Percentiles rank a stretch among this genome's conserved stretches.
phyloP scores from a whole-genome alignment of 1,284 basidiomycete genomes.

The Golubevia sp. region DNA sequence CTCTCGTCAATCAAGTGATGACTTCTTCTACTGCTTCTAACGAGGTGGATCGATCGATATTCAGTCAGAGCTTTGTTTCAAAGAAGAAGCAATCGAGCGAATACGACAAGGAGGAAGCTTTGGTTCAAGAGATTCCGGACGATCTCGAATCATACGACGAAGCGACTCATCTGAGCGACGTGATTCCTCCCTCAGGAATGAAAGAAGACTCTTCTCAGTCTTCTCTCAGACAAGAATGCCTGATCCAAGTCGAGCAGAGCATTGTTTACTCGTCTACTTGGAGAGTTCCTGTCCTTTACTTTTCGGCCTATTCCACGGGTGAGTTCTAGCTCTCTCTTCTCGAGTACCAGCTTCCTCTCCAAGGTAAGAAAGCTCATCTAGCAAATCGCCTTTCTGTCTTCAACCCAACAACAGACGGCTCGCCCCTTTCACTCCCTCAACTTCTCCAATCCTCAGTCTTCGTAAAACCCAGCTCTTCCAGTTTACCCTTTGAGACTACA shows the following conservation, averaged over 20 bases:
- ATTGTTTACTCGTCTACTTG: constrained; percentile 8
- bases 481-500: constrained; percentile 1
- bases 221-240: too few species aligned
- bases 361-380: neutral
- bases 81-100: neutral
- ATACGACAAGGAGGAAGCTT: neutral
- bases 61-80: neutral
- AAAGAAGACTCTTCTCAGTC: neutral
- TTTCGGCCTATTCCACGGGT: constrained; percentile 4
- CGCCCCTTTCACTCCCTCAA: constrained; percentile 3
- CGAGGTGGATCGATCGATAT: neutral
- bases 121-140: constrained; percentile 3
- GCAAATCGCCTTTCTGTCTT: too few species aligned
- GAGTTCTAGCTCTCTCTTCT: neutral
- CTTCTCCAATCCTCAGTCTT: constrained; percentile 6
- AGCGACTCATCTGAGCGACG: neutral
- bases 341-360: neutral
- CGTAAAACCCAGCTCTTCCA: constrained; percentile 3
- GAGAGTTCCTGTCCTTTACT: constrained; percentile 9
- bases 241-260: constrained; percentile 3
- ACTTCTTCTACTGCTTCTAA: neutral
- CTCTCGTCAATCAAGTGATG: neutral
- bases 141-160: neutral
- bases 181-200: neutral
- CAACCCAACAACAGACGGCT: neutral